Evolutionary conservation across 257 asterid species (phyloP), one percentile per base, ranked within the genome.

Genomic region (Solanum chilense): DNA sequence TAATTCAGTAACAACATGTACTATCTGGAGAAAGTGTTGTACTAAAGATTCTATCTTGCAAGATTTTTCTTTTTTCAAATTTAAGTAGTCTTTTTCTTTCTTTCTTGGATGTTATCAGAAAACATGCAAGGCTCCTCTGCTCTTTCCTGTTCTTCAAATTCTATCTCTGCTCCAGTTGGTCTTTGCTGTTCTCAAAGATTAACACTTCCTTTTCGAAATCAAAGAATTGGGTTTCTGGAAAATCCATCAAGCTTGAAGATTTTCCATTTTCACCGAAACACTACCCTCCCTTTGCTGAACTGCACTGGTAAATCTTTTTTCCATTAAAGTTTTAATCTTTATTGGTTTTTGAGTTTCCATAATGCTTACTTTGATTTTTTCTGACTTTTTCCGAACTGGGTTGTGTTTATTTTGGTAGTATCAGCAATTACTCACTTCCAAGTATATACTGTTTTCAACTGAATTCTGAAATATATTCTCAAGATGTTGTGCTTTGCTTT

Each of bases 41-140:
- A 80, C 69, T 10, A 10, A 68, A 49, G 31, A 18, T 81, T 81
- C 69, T 47, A 80, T 80, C 85, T 47, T 78, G 41, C 16, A 25
- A 70, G 62, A 77, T 44, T 16, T 44, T 45, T 78, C 12, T 78
- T 21, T 45, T 45, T 27, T 78, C 42, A 45, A 45, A 80, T 73
- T 73, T 73, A 15, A 73, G 7, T 16, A 80, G 10, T 1, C 42
- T 5, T 12, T 12, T 44, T 78, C 42, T 44, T 80, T 15, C 25
- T 78, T 78, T 2, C 5, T 16, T 1, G 12, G 16, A 23, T 58
- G 49, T 52, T 76, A 13, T 83, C 66, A 66, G 37, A 29, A 84
- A 76, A 47, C 74, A 95, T 95, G 98, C 93, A 84, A 78, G 86
- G 90, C 86, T 90, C 90, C 80, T 92, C 95, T 15, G 83, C 87